These are phyloP conservation scores for Didymella keratinophila DNA, from an alignment of 2,329 filamentous ascomycete species.

Conservation along the genomic window DNA sequence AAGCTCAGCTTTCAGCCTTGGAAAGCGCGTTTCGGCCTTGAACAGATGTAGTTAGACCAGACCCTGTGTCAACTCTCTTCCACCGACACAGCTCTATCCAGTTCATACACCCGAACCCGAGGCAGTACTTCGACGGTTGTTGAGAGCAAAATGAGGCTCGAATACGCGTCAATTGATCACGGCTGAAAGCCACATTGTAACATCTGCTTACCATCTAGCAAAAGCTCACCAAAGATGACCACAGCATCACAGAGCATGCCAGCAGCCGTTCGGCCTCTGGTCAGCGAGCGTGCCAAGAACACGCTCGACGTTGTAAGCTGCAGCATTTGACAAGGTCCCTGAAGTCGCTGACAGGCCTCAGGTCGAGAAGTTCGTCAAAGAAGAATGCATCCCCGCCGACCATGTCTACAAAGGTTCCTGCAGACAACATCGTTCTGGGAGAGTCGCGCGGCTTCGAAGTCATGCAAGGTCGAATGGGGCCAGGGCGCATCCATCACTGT, in stretches of 20 bases:
- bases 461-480: constrained; percentile 92
- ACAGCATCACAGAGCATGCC: constrained; percentile 62
- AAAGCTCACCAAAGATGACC: constrained; percentile 21
- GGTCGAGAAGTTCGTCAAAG: constrained; percentile 93
- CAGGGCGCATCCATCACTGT: constrained; percentile 93
- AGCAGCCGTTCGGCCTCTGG: constrained; percentile 64
- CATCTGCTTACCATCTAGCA: background rate
- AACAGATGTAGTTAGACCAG: background rate
- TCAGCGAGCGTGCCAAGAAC: constrained; percentile 83
- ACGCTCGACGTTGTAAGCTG: constrained; percentile 72
- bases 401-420: constrained; percentile 71
- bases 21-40: background rate
- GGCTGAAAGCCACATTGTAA: constrained; percentile 3
- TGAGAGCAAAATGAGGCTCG: constrained; percentile 4
- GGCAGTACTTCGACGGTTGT: background rate
- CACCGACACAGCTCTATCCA: constrained; percentile 3
- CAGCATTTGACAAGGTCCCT: background rate
- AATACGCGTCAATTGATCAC: background rate
- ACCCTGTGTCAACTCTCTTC: constrained; percentile 11
- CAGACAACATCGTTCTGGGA: constrained; percentile 81
- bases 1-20: background rate
- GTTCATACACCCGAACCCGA: constrained; percentile 3
- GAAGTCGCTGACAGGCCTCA: constrained; percentile 34
- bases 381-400: constrained; percentile 79
- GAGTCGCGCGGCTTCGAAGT: constrained; percentile 96